Base-by-base conservation (phyloP, 164 flowering plant genomes). In the Vitis amurensis region DNA sequence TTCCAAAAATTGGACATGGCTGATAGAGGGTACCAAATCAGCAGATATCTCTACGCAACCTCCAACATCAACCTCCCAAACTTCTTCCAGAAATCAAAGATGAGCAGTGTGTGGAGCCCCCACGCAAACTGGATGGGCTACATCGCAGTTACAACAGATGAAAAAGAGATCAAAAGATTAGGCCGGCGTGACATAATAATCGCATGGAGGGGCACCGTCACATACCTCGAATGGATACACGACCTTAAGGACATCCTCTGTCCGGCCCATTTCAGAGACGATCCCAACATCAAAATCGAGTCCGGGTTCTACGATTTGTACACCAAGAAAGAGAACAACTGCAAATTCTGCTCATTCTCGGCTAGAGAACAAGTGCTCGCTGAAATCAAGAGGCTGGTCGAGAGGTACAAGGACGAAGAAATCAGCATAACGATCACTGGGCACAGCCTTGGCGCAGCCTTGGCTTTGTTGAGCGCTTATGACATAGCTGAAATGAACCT, bases 71-170 rank as follows among this genome's bases (percentile, higher is more conserved):
- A 91, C 65, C 87, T 92, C 9, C 96, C 94, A 8, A 89, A 89
- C 55, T 90, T 88, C 79, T 91, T 92, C 74, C 85, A 86, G 65
- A 80, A 83, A 55, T 82, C 95, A 1, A 74, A 70, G 67, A 55
- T 77, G 37, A 72, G 80, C 59, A 79, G 74, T 7, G 80, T 86
- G 0, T 91, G 98, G 97, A 89, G 94, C 80, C 68, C 66, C n/a
- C 83, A 88, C 48, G 91, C 97, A 1, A 93, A 91, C 70, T 93
- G 97, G 97, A 89, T 91, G 85, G 98, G 97, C 44, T 93, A 89
- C 72, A 83, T 93, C 0, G 93, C 98, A 0, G 92, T 90, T 11
- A 52, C 89, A 14, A 77, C 79, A 12, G 84, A 88, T 55, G 86
- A 80, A 12, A 80, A 79, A 1, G 88, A 78, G 79, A 72, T 83